phyloP scores from a whole-genome alignment of 2,329 filamentous ascomycete species.

The Fragosphaeria purpurea region DNA sequence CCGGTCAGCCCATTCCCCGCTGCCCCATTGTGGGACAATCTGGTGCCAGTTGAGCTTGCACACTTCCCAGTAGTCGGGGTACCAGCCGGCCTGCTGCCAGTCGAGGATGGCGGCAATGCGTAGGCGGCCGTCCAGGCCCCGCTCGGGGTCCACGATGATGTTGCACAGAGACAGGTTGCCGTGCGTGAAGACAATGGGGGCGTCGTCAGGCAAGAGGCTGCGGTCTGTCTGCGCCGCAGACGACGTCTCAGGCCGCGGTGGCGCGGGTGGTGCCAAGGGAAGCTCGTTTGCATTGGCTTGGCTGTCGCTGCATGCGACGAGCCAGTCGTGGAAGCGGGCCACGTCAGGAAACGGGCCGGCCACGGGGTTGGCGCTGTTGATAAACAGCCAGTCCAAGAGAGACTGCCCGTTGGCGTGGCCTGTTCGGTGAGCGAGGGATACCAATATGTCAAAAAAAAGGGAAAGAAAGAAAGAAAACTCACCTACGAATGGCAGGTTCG shows the following conservation, averaged over 20 bases:
- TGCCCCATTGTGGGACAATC: too few relatives aligned
- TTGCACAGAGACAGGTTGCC: neutral
- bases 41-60: slow-evolving; percentile 14
- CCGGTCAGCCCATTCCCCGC: too few relatives aligned
- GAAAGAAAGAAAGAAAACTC: neutral
- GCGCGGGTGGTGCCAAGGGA: too few relatives aligned
- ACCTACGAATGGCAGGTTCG: slow-evolving; percentile 2
- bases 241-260: neutral
- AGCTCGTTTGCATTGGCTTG: too few relatives aligned
- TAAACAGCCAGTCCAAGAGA: slow-evolving; percentile 14
- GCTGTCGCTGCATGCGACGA: neutral
- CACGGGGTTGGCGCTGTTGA: slow-evolving; percentile 9
- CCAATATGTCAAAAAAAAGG: too few relatives aligned
- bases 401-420: slow-evolving; percentile 8
- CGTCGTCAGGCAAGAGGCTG: neutral
- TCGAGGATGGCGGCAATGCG: slow-evolving; percentile 20
- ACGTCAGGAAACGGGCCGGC: slow-evolving; percentile 17
- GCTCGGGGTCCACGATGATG: neutral
- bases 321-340: slow-evolving; percentile 19
- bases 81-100: slow-evolving; percentile 26
- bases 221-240: neutral
- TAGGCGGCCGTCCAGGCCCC: neutral
- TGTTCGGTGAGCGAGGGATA: neutral
- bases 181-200: neutral
- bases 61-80: slow-evolving; percentile 25